Conservation (phyloP, 345 rosid species). For the Populus nigra region DNA sequence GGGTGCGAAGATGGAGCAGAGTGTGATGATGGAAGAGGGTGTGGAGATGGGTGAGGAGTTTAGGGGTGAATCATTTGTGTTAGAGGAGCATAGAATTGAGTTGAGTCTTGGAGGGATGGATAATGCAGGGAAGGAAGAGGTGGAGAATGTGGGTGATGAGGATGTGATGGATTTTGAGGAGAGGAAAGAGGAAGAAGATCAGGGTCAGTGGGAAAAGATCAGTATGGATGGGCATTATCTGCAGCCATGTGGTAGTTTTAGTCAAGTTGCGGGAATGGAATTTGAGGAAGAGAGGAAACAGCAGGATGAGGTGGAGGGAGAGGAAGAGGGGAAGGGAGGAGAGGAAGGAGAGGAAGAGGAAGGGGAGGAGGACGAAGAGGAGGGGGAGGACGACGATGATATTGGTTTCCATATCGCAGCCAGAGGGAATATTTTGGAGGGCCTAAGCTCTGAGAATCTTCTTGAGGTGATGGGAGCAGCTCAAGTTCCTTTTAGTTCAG, state of each 20-base stretch:
- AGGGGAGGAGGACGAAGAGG: conserved; percentile 38
- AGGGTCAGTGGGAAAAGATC: conserved; percentile 41
- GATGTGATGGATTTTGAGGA: conserved; percentile 51
- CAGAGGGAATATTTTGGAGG: conserved; percentile 43
- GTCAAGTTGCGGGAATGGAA: conserved; percentile 13
- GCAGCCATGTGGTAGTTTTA: conserved; percentile 38
- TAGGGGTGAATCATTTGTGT: neutral
- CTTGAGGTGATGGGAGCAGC: conserved; percentile 58
- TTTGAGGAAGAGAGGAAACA: conserved; percentile 22
- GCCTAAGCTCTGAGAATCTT: conserved; percentile 51
- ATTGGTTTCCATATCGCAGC: conserved; percentile 46
- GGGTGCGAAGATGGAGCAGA: conserved; percentile 25
- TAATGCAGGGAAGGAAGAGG: conserved; percentile 31
- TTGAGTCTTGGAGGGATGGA: conserved; percentile 62
- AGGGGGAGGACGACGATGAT: conserved; percentile 37
- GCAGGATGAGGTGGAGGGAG: conserved; percentile 25
- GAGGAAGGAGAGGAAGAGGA: conserved; percentile 38
- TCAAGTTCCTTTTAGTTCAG: conserved; percentile 51
- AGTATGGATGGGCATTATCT: conserved; percentile 41
- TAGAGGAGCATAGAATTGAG: conserved; percentile 61
- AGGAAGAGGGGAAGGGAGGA: conserved; percentile 25
- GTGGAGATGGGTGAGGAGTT: conserved; percentile 39
- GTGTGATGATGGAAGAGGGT: conserved; percentile 36
- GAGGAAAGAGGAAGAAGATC: conserved; percentile 30
- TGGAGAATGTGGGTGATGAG: conserved; percentile 7